Percentiles rank a stretch among this genome's conserved stretches.
Conservation (phyloP, 495 filamentous ascomycete genomes). For the Amniculicola lignicola region DNA sequence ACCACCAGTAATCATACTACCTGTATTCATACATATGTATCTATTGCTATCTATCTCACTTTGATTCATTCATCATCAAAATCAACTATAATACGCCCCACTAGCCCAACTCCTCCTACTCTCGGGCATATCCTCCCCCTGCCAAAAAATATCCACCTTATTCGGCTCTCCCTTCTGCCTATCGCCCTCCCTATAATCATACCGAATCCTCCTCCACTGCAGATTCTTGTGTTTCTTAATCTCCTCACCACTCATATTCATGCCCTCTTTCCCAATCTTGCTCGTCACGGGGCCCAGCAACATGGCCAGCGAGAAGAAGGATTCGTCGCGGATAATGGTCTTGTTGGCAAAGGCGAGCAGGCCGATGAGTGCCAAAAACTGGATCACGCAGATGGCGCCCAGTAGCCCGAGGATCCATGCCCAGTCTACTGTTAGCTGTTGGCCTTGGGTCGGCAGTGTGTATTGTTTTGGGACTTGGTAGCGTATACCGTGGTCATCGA, state of each 20-base stretch:
- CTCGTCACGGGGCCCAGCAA: slow-evolving; percentile 28
- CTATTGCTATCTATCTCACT: too few relatives aligned
- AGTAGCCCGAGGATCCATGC: slow-evolving; percentile 18
- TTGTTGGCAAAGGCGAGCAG: slow-evolving; percentile 30
- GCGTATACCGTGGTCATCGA: slow-evolving; percentile 26
- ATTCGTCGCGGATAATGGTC: slow-evolving; percentile 29
- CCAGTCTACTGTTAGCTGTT: slow-evolving; percentile 30
- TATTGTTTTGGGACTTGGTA: slow-evolving; percentile 22
- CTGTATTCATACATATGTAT: too few relatives aligned
- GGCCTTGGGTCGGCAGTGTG: slow-evolving; percentile 17
- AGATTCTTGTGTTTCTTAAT: slow-evolving; percentile 28
- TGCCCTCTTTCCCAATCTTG: slow-evolving; percentile 21
- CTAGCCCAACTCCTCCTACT: slow-evolving; percentile 18
- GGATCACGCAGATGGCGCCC: slow-evolving; percentile 23
- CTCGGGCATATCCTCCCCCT: slow-evolving; percentile 25
- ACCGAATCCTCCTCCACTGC: slow-evolving; percentile 23
- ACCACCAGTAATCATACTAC: too few relatives aligned
- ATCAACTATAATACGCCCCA: slow-evolving; percentile 24
- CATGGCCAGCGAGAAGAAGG: slow-evolving; percentile 29
- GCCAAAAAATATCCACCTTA: slow-evolving; percentile 26
- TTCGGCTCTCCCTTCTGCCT: slow-evolving; percentile 32
- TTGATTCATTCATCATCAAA: too few relatives aligned
- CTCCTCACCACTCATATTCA: slow-evolving; percentile 28
- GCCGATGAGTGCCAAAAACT: slow-evolving; percentile 22
- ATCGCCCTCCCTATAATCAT: slow-evolving; percentile 33